A percentile compares a stretch with the other conserved stretches of the same genome.
Evolutionary conservation across 2,329 filamentous ascomycete genomes (phyloP).

Genomic region (Pochonia chlamydosporia): DNA sequence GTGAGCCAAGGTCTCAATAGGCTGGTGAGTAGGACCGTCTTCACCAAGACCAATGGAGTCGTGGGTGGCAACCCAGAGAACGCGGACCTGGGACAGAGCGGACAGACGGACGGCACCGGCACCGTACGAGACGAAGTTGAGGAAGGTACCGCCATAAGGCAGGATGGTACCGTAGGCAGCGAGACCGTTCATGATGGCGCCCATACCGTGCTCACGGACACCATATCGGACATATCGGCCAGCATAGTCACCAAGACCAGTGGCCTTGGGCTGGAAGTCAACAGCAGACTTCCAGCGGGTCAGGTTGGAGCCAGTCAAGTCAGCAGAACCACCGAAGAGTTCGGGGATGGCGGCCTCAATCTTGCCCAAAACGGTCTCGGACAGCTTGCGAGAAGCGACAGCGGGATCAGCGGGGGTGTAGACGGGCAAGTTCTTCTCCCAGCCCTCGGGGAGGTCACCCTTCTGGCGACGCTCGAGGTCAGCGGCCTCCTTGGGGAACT

Average conservation of each 20-base stretch:
- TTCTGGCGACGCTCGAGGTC: conserved; percentile 77
- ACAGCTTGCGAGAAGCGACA: conserved; percentile 91
- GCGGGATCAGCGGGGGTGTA: conserved; percentile 84
- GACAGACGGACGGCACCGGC: conserved; percentile 93
- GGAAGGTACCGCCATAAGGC: conserved; percentile 92
- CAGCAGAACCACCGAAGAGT: conserved; percentile 90
- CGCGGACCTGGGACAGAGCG: conserved; percentile 81
- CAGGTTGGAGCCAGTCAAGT: conserved; percentile 97
- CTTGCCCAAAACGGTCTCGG: conserved; percentile 86
- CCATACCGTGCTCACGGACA: conserved; percentile 90
- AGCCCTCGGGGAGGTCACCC: conserved; percentile 85
- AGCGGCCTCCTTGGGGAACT: conserved; percentile 71
- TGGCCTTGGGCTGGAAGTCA: conserved; percentile 91
- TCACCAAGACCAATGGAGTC: conserved; percentile 99
- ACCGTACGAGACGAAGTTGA: conserved; percentile 98
- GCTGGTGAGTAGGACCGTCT: conserved; percentile 97
- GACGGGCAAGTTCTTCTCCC: conserved; percentile 88
- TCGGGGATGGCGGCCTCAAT: conserved; percentile 80
- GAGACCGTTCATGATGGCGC: conserved; percentile 90
- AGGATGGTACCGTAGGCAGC: conserved; percentile 93
- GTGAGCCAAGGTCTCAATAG: conserved; percentile 95
- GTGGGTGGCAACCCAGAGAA: conserved; percentile 95
- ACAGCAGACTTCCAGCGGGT: conserved; percentile 95
- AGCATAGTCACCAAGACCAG: conserved; percentile 79
- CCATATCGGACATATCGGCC: conserved; percentile 92